Evolutionary conservation across 371 early-diverging fungal species (phyloP), one percentile per base, ranked within the genome.

Genomic region (Sporodiniella umbellata): DNA sequence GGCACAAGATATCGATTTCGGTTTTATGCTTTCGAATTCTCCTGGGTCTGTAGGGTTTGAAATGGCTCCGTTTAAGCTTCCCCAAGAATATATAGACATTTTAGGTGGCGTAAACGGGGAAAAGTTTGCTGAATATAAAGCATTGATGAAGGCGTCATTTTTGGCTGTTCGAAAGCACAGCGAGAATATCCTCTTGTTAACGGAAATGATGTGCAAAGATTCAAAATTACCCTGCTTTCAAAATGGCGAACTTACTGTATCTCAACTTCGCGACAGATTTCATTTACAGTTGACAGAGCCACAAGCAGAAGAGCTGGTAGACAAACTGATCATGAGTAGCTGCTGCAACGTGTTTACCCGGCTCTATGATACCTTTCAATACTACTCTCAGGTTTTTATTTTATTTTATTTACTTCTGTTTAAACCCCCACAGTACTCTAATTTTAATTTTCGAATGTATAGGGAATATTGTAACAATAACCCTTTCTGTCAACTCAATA

Each of bases 361-460:
- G 55, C 78, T 99, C 50, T 99, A 99, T 81, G 99, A 99, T 81
- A 87, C 93, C 22, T 99, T 92, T 76, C 99, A 99, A 74, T 99
- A 98, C 72, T 98, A 93, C 64, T 91, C 95, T 35, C 93, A 99
- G 70, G 98, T 60, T n/a, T n/a, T n/a, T n/a, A n/a, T n/a, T n/a
- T n/a, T n/a, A n/a, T n/a, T n/a, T n/a, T n/a, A n/a, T n/a, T n/a
- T n/a, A n/a, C n/a, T n/a, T n/a, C n/a, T n/a, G n/a, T n/a, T n/a
- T n/a, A n/a, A n/a, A n/a, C n/a, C n/a, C n/a, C n/a, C n/a, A n/a
- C n/a, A n/a, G n/a, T n/a, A n/a, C n/a, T n/a, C n/a, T n/a, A n/a
- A n/a, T n/a, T n/a, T n/a, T n/a, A n/a, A n/a, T n/a, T n/a, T n/a
- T n/a, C n/a, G n/a, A n/a, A n/a, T n/a, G n/a, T n/a, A 40, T 40